A percentile compares a stretch with the other conserved stretches of the same genome.
Evolutionary conservation across 176 grass and related monocot species (phyloP).

Genomic region (Musa troglodytarum): DNA sequence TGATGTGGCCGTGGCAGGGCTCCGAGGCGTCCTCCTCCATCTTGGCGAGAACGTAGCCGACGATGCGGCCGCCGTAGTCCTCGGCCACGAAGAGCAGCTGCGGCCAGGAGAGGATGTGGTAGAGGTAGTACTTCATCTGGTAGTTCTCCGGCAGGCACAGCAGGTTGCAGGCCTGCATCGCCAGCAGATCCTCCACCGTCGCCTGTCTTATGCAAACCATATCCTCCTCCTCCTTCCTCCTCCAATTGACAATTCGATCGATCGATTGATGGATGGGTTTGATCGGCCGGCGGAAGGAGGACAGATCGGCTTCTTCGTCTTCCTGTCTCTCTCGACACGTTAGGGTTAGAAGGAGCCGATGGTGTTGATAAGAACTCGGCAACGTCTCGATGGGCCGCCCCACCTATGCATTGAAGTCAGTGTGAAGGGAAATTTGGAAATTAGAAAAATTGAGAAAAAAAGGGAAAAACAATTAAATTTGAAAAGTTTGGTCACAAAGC

Average conservation of each 20-base stretch:
- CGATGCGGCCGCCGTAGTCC: slow-evolving; percentile 92
- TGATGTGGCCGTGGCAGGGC: slow-evolving; percentile 98
- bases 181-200: slow-evolving; percentile 79
- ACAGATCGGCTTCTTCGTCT: too few relatives aligned
- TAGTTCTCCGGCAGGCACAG: slow-evolving; percentile 99
- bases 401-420: too few relatives aligned
- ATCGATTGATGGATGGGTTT: neutral
- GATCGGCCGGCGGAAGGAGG: too few relatives aligned
- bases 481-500: too few relatives aligned
- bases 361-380: too few relatives aligned
- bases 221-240: neutral
- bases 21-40: slow-evolving; percentile 98
- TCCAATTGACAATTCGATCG: neutral
- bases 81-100: slow-evolving; percentile 97
- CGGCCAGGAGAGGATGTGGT: slow-evolving; percentile 97
- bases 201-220: slow-evolving; percentile 99
- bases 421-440: too few relatives aligned
- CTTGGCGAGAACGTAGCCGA: slow-evolving; percentile 97
- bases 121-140: slow-evolving; percentile 99
- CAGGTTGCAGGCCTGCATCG: slow-evolving; percentile 98
- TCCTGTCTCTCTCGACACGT: too few relatives aligned
- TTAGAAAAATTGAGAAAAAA: too few relatives aligned
- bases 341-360: too few relatives aligned
- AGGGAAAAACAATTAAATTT: too few relatives aligned
- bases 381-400: too few relatives aligned